A percentile compares a stretch with the other conserved stretches of the same genome.
Evolutionary conservation across 2,329 filamentous ascomycete species (phyloP).

Genomic region (Allantophomopsis cytisporea): DNA sequence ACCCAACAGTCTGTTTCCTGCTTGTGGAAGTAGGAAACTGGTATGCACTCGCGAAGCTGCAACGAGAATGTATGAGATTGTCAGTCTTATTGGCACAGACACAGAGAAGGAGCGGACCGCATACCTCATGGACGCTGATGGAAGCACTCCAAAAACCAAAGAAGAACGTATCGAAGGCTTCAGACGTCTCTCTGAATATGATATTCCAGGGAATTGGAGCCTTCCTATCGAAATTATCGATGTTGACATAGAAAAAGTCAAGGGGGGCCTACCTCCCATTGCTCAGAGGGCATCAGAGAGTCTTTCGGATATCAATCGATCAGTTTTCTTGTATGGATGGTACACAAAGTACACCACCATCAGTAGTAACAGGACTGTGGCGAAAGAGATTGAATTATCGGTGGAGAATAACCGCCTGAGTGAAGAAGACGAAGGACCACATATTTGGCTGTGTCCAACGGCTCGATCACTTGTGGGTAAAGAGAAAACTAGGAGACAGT

Average conservation of each 20-base stretch:
- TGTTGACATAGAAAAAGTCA: slow-evolving; percentile 23
- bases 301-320: slow-evolving; percentile 45
- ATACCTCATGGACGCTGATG: slow-evolving; percentile 32
- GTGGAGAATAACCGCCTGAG: slow-evolving; percentile 35
- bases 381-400: slow-evolving; percentile 43
- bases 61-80: slow-evolving; percentile 49
- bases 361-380: slow-evolving; percentile 50
- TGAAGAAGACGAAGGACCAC: slow-evolving; percentile 39
- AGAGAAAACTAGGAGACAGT: slow-evolving; percentile 27
- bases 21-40: slow-evolving; percentile 35
- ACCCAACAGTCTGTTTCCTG: slow-evolving; percentile 46
- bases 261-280: slow-evolving; percentile 28
- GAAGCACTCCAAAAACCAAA: slow-evolving; percentile 8
- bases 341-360: slow-evolving; percentile 41
- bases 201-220: slow-evolving; percentile 35
- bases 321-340: slow-evolving; percentile 61
- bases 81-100: slow-evolving; percentile 43
- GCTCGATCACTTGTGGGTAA: slow-evolving; percentile 55
- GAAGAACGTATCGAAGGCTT: slow-evolving; percentile 18
- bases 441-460: slow-evolving; percentile 51
- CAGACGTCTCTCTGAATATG: slow-evolving; percentile 35
- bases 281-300: slow-evolving; percentile 27
- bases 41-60: slow-evolving; percentile 50
- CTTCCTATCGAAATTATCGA: slow-evolving; percentile 42
- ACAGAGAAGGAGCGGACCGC: slow-evolving; percentile 40